Percentiles rank a stretch among this genome's conserved stretches.
Conservation (phyloP, 768 basidiomycete species). For the Podaxis pistillaris region DNA sequence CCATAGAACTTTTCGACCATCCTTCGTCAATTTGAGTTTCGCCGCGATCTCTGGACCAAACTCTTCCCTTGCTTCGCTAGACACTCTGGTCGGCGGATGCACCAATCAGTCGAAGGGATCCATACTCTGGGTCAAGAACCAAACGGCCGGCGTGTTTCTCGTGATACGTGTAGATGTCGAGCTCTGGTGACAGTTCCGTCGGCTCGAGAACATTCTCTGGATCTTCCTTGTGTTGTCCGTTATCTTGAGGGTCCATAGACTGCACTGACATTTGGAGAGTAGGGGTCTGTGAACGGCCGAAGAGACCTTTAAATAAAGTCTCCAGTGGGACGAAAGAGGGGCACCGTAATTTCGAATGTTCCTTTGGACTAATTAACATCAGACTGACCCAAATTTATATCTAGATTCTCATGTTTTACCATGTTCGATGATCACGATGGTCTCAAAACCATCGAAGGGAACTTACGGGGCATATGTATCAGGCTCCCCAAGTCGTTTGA, state of each 20-base stretch:
- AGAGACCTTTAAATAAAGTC: background rate
- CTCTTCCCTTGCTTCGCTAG: constrained; percentile 60
- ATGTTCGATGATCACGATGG: background rate
- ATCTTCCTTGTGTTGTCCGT: background rate
- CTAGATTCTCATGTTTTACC: background rate
- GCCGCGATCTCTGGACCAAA: constrained; percentile 55
- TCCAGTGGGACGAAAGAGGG: background rate
- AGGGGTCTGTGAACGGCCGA: background rate
- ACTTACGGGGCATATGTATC: background rate
- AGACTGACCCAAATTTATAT: background rate
- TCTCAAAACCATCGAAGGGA: background rate
- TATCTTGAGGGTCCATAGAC: background rate
- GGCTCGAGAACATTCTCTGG: background rate
- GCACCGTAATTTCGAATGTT: background rate
- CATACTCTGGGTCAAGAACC: constrained; percentile 60
- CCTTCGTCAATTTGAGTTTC: constrained; percentile 51
- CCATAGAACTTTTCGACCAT: constrained; percentile 63
- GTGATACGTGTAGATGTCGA: constrained; percentile 43
- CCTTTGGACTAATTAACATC: background rate
- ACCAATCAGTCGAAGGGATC: constrained; percentile 8
- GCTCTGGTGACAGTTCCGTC: constrained; percentile 15
- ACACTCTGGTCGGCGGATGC: background rate
- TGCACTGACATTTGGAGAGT: background rate
- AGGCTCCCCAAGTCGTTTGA: background rate
- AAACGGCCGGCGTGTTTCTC: constrained; percentile 56